Percentiles rank a stretch among this genome's conserved stretches.
Evolutionary conservation across 305 asterid species (phyloP).

Genomic region (Fraxinus baroniana): DNA sequence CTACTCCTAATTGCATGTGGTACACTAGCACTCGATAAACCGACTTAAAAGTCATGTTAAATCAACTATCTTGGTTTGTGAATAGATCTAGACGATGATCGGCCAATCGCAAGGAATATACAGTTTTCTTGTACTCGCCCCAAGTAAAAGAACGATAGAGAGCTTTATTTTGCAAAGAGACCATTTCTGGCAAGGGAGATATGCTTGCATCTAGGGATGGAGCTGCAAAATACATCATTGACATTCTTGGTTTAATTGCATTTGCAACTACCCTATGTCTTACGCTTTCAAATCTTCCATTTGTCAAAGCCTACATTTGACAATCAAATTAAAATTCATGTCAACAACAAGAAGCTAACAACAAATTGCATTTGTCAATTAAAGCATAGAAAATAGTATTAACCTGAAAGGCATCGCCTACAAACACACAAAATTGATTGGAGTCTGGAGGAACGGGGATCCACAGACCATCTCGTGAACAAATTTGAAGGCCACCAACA

Average conservation of each 20-base stretch:
- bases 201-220: slow-evolving; percentile 45
- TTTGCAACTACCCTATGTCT: slow-evolving; percentile 58
- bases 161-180: slow-evolving; percentile 12
- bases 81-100: slow-evolving; percentile 55
- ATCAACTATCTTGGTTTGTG: slow-evolving; percentile 14
- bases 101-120: slow-evolving; percentile 44
- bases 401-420: slow-evolving; percentile 63
- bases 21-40: background rate
- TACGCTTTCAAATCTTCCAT: slow-evolving; percentile 59
- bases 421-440: slow-evolving; percentile 46
- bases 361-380: background rate
- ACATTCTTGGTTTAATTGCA: slow-evolving; percentile 42
- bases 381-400: background rate
- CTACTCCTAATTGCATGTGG: slow-evolving; percentile 5
- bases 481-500: slow-evolving; percentile 62
- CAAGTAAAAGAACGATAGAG: slow-evolving; percentile 61
- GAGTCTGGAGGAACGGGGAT: slow-evolving; percentile 55
- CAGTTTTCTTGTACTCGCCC: slow-evolving; percentile 56
- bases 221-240: slow-evolving; percentile 68
- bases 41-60: background rate
- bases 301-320: slow-evolving; percentile 40
- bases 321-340: background rate
- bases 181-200: slow-evolving; percentile 37
- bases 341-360: background rate
- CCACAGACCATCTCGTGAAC: slow-evolving; percentile 47